Percentiles rank a stretch among this genome's conserved stretches.
phyloP scores from a whole-genome alignment of 2,329 filamentous ascomycete species.

The Aureobasidium sp. region DNA sequence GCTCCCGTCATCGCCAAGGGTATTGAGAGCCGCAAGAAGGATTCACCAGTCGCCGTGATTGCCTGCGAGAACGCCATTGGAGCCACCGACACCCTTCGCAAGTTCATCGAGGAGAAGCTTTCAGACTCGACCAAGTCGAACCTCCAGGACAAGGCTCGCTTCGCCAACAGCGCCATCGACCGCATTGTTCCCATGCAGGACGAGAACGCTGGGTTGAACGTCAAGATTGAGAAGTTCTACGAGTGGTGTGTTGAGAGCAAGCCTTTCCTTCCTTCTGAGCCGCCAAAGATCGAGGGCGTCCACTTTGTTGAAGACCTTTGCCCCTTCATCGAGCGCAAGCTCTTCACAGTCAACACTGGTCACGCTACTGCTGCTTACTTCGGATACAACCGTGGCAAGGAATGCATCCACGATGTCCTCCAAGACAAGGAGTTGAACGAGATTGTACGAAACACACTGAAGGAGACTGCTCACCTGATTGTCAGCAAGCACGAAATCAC shows the following conservation, averaged over 20 bases:
- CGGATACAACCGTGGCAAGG: conserved; percentile 77
- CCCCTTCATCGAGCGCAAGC: conserved; percentile 98
- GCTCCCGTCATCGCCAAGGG: conserved; percentile 93
- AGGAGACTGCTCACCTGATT: conserved; percentile 81
- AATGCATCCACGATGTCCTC: conserved; percentile 82
- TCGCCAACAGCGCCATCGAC: conserved; percentile 97
- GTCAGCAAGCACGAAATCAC: conserved; percentile 77
- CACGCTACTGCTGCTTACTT: conserved; percentile 96
- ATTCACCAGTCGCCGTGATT: conserved; percentile 76
- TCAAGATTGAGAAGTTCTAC: conserved; percentile 96
- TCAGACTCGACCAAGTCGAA: conserved; percentile 56
- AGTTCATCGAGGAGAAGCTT: conserved; percentile 66
- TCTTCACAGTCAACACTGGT: conserved; percentile 98
- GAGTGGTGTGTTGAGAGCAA: conserved; percentile 94
- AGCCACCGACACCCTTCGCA: conserved; percentile 79
- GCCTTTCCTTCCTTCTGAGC: conserved; percentile 65
- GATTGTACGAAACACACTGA: conserved; percentile 70
- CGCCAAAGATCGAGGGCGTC: conserved; percentile 74
- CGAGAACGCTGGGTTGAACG: conserved; percentile 69
- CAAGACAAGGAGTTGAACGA: conserved; percentile 70
- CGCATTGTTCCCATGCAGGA: conserved; percentile 93
- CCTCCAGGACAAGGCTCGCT: conserved; percentile 68
- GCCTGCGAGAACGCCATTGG: conserved; percentile 98
- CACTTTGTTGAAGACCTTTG: conserved; percentile 87
- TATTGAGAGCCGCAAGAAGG: conserved; percentile 62